Percentiles rank a stretch among this genome's conserved stretches.
phyloP scores from a whole-genome alignment of 179 eudicot genomes.

The Silene coronaria region DNA sequence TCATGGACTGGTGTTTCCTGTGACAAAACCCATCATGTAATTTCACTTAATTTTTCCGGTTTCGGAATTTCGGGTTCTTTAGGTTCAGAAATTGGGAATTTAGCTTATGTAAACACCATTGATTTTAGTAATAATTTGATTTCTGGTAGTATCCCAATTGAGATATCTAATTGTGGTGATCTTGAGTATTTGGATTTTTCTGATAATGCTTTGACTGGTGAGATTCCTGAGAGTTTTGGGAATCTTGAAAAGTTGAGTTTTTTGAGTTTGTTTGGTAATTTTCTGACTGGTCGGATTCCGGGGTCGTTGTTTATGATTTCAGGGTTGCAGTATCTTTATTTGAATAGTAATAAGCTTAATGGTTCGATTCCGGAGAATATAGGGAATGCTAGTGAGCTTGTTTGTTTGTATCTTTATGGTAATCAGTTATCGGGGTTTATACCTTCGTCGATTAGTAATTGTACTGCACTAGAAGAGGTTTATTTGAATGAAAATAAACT shows the following conservation, averaged over 20 bases:
- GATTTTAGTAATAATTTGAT: slow-evolving; percentile 23
- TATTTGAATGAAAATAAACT: slow-evolving; percentile 19
- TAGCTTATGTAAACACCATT: slow-evolving; percentile 16
- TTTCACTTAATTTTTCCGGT: slow-evolving; percentile 40
- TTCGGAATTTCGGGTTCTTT: slow-evolving; percentile 26
- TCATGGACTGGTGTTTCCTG: slow-evolving; percentile 65
- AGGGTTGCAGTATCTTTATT: slow-evolving; percentile 10
- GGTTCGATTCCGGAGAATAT: slow-evolving; percentile 19
- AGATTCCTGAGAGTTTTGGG: slow-evolving; percentile 22
- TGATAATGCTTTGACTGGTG: slow-evolving; percentile 12
- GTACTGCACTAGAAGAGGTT: slow-evolving; percentile 13
- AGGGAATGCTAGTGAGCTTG: slow-evolving; percentile 21
- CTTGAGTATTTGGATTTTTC: slow-evolving; percentile 20
- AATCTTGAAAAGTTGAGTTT: slow-evolving; percentile 1
- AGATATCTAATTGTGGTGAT: slow-evolving; percentile 12
- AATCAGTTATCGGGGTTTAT: slow-evolving; percentile 23
- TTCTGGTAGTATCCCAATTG: slow-evolving; percentile 25
- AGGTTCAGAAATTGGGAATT: slow-evolving; percentile 23
- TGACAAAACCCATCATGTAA: slow-evolving; percentile 31
- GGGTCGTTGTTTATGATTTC: slow-evolving; percentile 21
- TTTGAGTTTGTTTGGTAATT: slow-evolving; percentile 21
- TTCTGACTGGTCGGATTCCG: slow-evolving; percentile 14
- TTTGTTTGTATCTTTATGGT: slow-evolving; percentile 15
- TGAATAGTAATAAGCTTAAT: slow-evolving; percentile 17
- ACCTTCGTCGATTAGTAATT: slow-evolving; percentile 21